Evolutionary conservation across 164 flowering plant genomes (phyloP).

Genomic region (Protea cynaroides): DNA sequence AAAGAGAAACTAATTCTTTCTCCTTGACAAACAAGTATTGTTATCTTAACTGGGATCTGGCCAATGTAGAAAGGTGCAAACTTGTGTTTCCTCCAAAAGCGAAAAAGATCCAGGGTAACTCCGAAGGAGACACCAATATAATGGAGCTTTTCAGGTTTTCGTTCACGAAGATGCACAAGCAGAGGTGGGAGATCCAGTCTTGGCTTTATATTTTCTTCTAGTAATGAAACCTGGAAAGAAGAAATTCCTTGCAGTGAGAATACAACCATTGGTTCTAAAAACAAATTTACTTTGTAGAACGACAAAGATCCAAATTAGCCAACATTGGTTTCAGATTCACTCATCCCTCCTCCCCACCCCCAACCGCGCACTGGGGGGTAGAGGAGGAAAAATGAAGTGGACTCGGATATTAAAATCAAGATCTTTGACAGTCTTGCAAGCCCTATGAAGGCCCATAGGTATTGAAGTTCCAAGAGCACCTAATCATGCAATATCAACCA

Average conservation of each 20-base stretch:
- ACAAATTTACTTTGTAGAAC: constrained; percentile 1
- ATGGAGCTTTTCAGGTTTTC: constrained; percentile 86
- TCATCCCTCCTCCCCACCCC: no score
- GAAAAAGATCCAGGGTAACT: constrained; percentile 78
- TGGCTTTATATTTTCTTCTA: constrained; percentile 80
- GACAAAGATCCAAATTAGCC: neutral
- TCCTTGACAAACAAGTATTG: neutral
- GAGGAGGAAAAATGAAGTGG: neutral
- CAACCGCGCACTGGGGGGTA: no score
- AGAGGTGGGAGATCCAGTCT: constrained; percentile 76
- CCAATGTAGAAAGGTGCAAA: constrained; percentile 91
- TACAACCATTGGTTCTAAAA: neutral
- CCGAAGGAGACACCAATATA: constrained; percentile 97
- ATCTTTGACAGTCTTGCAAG: no score
- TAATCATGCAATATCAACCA: no score
- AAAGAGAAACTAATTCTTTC: neutral
- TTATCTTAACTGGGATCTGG: constrained; percentile 60
- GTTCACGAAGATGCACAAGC: constrained; percentile 77
- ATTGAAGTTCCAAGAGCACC: no score
- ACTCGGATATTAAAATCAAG: neutral
- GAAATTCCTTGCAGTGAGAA: constrained; percentile 4
- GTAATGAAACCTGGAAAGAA: constrained; percentile 61
- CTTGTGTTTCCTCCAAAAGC: constrained; percentile 85
- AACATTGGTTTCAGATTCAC: neutral
- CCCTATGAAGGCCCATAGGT: no score